Percentiles rank a stretch among this genome's conserved stretches.
Evolutionary conservation across 1,139 yeast genomes (phyloP).

Genomic region (Scheffersomyces segobiensis): DNA sequence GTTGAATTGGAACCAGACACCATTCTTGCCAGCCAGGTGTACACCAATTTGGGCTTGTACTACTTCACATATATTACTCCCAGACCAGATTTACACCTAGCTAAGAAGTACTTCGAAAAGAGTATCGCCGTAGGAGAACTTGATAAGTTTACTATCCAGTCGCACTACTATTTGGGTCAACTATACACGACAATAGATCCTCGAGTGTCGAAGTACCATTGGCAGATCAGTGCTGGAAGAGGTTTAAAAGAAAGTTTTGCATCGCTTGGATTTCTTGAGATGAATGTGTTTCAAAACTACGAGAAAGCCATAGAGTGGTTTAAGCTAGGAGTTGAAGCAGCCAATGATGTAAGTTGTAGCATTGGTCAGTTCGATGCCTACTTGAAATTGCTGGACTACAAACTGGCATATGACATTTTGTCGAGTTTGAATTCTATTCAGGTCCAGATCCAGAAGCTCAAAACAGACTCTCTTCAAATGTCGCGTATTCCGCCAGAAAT

Average conservation of each 20-base stretch:
- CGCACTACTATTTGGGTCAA: constrained; percentile 80
- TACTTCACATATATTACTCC: constrained; percentile 44
- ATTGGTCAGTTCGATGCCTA: constrained; percentile 73
- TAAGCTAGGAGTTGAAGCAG: constrained; percentile 69
- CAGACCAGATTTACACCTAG: constrained; percentile 48
- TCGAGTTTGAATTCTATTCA: constrained; percentile 24
- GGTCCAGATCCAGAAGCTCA: constrained; percentile 22
- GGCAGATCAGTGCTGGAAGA: constrained; percentile 72
- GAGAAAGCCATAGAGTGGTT: constrained; percentile 79
- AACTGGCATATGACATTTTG: constrained; percentile 27
- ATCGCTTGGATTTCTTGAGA: constrained; percentile 74
- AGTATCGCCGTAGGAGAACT: constrained; percentile 61
- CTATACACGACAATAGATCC: constrained; percentile 60
- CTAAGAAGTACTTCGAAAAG: constrained; percentile 60
- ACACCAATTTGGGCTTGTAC: constrained; percentile 67
- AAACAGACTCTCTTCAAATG: constrained; percentile 4
- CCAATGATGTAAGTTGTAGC: constrained; percentile 58
- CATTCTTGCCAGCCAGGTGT: constrained; percentile 70
- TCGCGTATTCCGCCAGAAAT: constrained; percentile 24
- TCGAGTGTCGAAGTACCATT: constrained; percentile 59
- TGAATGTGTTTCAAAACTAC: constrained; percentile 60
- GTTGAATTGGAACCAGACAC: constrained; percentile 55
- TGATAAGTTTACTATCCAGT: constrained; percentile 55
- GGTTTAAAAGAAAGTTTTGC: constrained; percentile 79
- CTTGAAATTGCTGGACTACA: constrained; percentile 25